Evolutionary conservation across 352 stramenopile genomes (phyloP).

Genomic region (Phytophthora hybrid): DNA sequence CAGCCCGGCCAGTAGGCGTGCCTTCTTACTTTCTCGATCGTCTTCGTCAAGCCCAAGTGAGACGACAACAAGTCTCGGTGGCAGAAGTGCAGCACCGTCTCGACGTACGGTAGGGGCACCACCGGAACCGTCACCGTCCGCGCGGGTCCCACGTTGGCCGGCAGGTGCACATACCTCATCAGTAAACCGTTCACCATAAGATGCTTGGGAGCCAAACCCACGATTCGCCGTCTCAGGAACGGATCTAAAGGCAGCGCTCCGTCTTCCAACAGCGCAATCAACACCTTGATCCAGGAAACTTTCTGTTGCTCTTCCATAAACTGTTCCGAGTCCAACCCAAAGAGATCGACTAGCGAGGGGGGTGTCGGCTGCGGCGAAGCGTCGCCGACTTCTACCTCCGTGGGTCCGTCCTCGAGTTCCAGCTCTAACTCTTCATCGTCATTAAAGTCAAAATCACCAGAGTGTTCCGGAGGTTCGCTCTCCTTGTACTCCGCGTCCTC

Average conservation of each 20-base stretch:
- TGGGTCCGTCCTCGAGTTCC: neutral
- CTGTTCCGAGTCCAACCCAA: neutral
- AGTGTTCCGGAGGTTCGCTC: neutral
- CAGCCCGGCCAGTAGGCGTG: no score
- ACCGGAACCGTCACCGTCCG: neutral
- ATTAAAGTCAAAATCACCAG: no score
- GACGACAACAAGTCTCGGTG: no score
- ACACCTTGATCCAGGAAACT: constrained; percentile 2
- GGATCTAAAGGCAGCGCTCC: constrained; percentile 5
- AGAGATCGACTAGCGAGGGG: neutral
- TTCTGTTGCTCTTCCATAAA: neutral
- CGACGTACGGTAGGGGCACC: neutral
- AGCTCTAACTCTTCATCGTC: neutral
- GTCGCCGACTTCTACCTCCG: neutral
- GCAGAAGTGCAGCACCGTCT: no score
- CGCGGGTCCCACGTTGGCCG: neutral
- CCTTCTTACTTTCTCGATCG: no score
- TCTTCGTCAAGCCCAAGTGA: no score
- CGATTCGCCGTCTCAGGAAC: neutral
- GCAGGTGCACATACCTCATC: constrained; percentile 5
- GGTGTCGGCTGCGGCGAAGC: neutral
- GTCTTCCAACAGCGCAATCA: neutral
- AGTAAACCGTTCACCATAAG: constrained; percentile 3
- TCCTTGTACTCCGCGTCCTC: neutral
- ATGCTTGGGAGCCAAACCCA: neutral